Evolutionary conservation across 345 rosid genomes (phyloP), one percentile per base, ranked within the genome.

Genomic region (Syzygium aromaticum): DNA sequence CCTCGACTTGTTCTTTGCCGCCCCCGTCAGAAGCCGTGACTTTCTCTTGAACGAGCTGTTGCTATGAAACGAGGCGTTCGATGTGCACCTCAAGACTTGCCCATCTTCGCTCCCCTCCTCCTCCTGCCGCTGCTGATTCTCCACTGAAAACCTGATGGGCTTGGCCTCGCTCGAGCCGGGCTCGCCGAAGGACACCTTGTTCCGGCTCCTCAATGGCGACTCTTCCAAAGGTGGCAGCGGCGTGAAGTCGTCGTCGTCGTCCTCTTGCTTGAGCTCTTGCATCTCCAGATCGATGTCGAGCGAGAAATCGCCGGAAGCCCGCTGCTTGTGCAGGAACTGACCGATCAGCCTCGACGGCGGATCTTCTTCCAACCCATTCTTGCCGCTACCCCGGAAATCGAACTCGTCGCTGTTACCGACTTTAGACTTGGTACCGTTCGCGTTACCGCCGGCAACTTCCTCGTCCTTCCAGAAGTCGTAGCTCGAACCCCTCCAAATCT

Each of bases 401-500:
- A 93, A 92, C 63, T 92, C 95, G 12, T 87, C 87, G 51, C 87
- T 28, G 27, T n/a, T 49, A 0, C 59, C 61, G 17, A 61, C 54
- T 27, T 27, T 19, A 3, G 49, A 52, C 38, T 53, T 59, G 0
- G 89, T 84, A 0, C 59, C 53, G 38, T 33, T 85, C 7, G 57
- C 63, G 63, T 88, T 27, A 46, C 63, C 86, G 84, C 64, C 63
- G 49, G 54, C 46, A 52, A 33, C 80, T 10, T 51, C 87, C 3
- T 84, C 86, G 85, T 91, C 92, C 4, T 86, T 84, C 91, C 91
- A 89, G 56, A 94, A 94, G 85, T 89, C 95, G 87, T 91, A 92
- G 87, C 97, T 95, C 33, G 96, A 88, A 25, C 87, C 98, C 87
- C 97, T 92, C 98, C 94, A 92, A 85, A 95, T 89, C 87, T 88